Evolutionary conservation across 1,284 basidiomycete species (phyloP), one percentile per base, ranked within the genome.

Genomic region (Rhodotorula sp.): DNA sequence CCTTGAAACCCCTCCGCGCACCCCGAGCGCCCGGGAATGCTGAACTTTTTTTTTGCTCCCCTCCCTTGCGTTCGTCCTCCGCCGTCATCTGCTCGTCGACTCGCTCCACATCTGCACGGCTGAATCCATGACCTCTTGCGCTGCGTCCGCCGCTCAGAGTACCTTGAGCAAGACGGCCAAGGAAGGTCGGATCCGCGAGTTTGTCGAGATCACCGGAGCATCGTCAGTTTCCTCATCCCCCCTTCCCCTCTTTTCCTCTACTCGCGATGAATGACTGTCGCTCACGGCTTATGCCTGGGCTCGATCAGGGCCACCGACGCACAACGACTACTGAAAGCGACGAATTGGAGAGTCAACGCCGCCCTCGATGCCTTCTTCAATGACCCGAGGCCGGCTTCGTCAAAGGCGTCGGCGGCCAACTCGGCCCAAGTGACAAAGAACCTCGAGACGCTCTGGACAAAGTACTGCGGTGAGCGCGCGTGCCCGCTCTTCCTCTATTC

Each of bases 351-450:
- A 51, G 80, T 92, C 58, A 91, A 93, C 65, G 81, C 84, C 16
- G 91, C 92, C 16, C 83, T 92, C 57, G 89, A 93, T 81, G 87
- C 89, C 0, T 93, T 85, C 80, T 92, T 70, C 78, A 79, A 65
- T 80, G 79, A 74, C 46, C 78, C 70, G 5, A 15, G 64, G 23
- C 46, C 68, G 8, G 2, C 46, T 3, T n/a, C 61, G 1, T 15
- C 43, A 6, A 23, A 49, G 31, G n/a, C 76, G 64, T 85, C 86
- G 52, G 85, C 59, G 23, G 46, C 65, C 56, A 72, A 52, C 64
- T 56, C 43, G 75, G 79, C 58, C 73, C 73, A 48, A 12, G 69
- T 75, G 20, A 67, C 66, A 15, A 77, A 79, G 62, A 79, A 87
- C 78, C 82, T 95, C 46, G 85, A 82, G 61, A 79, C 84, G 20